Base-by-base conservation (phyloP, 306 rosid species). In the Acacia crassicarpa region DNA sequence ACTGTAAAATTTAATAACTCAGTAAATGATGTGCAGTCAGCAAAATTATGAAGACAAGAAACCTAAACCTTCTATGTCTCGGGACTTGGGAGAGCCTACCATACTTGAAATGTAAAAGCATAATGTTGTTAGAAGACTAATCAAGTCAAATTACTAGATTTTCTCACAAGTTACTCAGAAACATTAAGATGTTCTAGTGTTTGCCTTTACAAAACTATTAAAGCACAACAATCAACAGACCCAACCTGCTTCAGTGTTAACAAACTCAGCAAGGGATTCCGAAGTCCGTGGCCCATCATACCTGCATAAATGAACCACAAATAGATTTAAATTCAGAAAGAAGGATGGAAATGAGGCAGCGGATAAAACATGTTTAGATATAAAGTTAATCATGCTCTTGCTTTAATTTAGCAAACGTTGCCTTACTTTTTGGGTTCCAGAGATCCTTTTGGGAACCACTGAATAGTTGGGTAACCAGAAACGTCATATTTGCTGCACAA, bases 391-490 rank as follows among this genome's bases (percentile, higher is more conserved):
- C 58, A 49, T 71, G 56, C 46, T 43, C 59, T 62, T n/a, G 68
- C 32, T 77, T 27, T 13, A 3, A 44, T 43, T 23, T 45, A 75
- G 45, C 44, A 58, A 80, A 23, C 45, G 33, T 71, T 49, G 70
- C 53, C 97, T 94, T 83, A 96, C 99, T 91, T 94, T 90, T 94
- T 94, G 43, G 99, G 97, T 84, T 96, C 99, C 32, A 96, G 79
- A 22, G 97, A 94, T 74, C 97, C 98, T 83, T 90, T 89, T 0
- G 99, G 99, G 71, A 96, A 96, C 99, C 99, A 96, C 59, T 96
- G 96, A 77, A 96, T 74, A 0, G 99, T 94, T 74, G 99, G 99
- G 86, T 96, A 96, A 38, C 99, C 99, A 75, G 91, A 86, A 59
- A 86, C 90, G 68, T 83, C 89, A 80, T 84, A 87, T 83, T 83